phyloP scores from a whole-genome alignment of 176 grass and related monocot species.

The Pharus latifolius region DNA sequence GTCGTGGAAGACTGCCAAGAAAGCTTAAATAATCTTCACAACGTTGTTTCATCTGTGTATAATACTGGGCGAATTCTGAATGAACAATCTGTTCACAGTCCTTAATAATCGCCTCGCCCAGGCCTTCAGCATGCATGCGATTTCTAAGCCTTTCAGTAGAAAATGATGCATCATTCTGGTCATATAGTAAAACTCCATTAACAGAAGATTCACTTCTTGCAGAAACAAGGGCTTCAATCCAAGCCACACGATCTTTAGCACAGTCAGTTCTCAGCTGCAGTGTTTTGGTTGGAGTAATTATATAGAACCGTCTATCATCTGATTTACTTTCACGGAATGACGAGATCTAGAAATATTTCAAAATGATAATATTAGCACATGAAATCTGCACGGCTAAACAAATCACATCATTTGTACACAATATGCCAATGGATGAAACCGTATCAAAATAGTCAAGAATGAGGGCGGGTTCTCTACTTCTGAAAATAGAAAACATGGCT shows the following conservation, averaged over 20 bases:
- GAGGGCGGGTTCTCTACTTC: too few relatives aligned
- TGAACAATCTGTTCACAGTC: constrained; percentile 88
- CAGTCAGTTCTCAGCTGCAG: constrained; percentile 84
- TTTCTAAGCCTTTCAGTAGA: constrained; percentile 69
- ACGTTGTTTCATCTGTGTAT: constrained; percentile 48
- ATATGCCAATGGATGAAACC: neutral
- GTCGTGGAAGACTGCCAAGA: constrained; percentile 48
- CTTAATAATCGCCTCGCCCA: constrained; percentile 57
- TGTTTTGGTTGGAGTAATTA: constrained; percentile 77
- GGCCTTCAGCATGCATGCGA: constrained; percentile 68
- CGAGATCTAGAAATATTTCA: constrained; percentile 54
- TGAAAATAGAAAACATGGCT: too few relatives aligned
- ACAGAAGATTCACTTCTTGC: constrained; percentile 62
- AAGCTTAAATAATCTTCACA: constrained; percentile 69
- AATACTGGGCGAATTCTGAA: constrained; percentile 69
- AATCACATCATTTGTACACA: neutral
- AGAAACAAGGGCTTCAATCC: constrained; percentile 82
- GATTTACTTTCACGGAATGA: constrained; percentile 96
- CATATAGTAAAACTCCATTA: constrained; percentile 20
- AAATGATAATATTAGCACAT: constrained; percentile 25
- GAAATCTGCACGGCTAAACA: neutral
- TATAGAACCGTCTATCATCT: constrained; percentile 84
- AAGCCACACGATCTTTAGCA: constrained; percentile 63
- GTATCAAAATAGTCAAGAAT: neutral
- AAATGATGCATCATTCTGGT: constrained; percentile 40